A percentile compares a stretch with the other conserved stretches of the same genome.
phyloP scores from a whole-genome alignment of 148 eudicot species.

The Amaranthus hypochondriacus region DNA sequence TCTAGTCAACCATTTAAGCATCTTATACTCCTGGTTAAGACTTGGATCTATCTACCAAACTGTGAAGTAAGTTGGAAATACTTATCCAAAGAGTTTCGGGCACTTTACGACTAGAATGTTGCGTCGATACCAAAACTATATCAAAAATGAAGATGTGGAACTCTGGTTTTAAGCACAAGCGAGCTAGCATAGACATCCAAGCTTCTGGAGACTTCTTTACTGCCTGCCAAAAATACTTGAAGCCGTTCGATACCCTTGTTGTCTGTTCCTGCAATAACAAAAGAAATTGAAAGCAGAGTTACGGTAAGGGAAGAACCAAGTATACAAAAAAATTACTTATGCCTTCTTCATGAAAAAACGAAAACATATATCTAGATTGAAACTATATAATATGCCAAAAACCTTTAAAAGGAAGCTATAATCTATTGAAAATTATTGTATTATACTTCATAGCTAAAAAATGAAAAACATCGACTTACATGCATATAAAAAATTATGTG shows the following conservation, averaged over 20 bases:
- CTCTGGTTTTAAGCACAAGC: conserved; percentile 64
- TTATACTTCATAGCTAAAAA: not conserved
- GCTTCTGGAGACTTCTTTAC: conserved; percentile 72
- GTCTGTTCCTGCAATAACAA: conserved; percentile 43
- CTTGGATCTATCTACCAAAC: conserved; percentile 23
- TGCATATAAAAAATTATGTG: too few relatives aligned
- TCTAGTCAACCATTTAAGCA: too few relatives aligned
- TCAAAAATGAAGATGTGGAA: conserved; percentile 60
- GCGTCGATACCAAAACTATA: conserved; percentile 36
- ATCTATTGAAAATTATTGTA: not conserved
- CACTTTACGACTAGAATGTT: conserved; percentile 44
- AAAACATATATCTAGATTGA: too few relatives aligned
- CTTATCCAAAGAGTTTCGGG: conserved; percentile 58
- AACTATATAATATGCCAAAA: not conserved
- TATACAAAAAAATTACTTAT: not conserved
- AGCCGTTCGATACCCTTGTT: conserved; percentile 54
- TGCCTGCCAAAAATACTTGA: conserved; percentile 55
- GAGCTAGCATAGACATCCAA: conserved; percentile 76
- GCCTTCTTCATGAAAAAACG: not conserved
- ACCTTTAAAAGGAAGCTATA: not conserved
- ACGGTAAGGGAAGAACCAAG: not conserved
- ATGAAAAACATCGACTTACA: too few relatives aligned
- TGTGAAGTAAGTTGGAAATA: conserved; percentile 57
- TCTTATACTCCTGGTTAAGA: not conserved
- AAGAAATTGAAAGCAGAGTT: conserved; percentile 1